These are phyloP conservation scores for Hypomontagnella monticulosa DNA, from an alignment of 495 filamentous ascomycete genomes.

Conservation along the genomic window DNA sequence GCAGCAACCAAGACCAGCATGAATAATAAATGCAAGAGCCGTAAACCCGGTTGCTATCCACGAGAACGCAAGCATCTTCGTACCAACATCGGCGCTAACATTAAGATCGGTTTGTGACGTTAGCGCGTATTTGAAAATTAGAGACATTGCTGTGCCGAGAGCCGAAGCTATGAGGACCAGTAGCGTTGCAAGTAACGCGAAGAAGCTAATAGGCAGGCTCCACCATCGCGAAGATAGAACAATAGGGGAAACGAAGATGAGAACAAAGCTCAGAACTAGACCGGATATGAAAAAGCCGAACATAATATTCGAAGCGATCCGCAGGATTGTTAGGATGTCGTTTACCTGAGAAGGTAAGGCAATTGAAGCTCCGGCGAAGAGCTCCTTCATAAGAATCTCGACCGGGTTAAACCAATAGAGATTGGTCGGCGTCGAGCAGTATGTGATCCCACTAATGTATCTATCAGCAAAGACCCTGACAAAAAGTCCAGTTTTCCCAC, in stretches of 20 bases:
- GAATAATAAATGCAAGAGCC: constrained; percentile 73
- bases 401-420: constrained; percentile 95
- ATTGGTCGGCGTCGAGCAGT: constrained; percentile 71
- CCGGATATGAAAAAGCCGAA: constrained; percentile 85
- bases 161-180: constrained; percentile 74
- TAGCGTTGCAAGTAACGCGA: constrained; percentile 72
- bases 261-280: constrained; percentile 70
- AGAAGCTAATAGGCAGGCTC: constrained; percentile 60
- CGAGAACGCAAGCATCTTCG: constrained; percentile 86
- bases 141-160: constrained; percentile 82
- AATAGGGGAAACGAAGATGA: constrained; percentile 55
- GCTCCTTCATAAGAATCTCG: constrained; percentile 76
- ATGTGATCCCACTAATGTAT: constrained; percentile 69
- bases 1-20: constrained; percentile 78
- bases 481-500: constrained; percentile 10
- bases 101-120: constrained; percentile 71
- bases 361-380: constrained; percentile 84
- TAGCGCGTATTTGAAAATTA: constrained; percentile 79
- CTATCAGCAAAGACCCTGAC: constrained; percentile 17
- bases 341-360: constrained; percentile 77
- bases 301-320: constrained; percentile 86
- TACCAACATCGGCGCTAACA: constrained; percentile 75
- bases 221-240: constrained; percentile 58
- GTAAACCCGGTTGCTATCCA: constrained; percentile 79
- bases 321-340: constrained; percentile 76